Evolutionary conservation across 306 rosid genomes (phyloP), one percentile per base, ranked within the genome.

Genomic region (Rubus parviflorus): DNA sequence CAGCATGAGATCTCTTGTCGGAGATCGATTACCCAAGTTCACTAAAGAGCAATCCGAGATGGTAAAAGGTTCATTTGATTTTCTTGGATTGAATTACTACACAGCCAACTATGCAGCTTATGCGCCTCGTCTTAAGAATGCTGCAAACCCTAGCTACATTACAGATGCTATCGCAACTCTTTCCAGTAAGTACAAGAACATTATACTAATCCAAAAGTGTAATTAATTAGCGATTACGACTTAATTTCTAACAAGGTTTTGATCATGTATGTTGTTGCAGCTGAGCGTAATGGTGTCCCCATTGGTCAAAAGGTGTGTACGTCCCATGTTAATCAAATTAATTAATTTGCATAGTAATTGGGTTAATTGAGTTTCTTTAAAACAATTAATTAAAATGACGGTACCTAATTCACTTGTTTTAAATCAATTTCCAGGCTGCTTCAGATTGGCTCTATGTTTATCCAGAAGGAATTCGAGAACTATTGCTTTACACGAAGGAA

Each of bases 1-100:
- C 17, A 78, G 71, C 85, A 92, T 94, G 94, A 52, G 49, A 51
- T 69, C 85, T 42, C 77, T 82, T 9, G 87, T 88, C 12, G 90
- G 94, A 78, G 84, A 75, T 6, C 30, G 89, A 72, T 77, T 91
- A n/a, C 97, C 91, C 4, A 75, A 85, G 8, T 91, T 91, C 85
- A 83, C 92, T 0, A 14, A 75, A 79, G 79, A 87, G 23, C 77
- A 94, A 81, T 81, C 91, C 19, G 60, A 83, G 37, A 69, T 74
- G 25, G 74, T 91, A 5, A 82, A 54, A 40, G 92, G 88, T 19
- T 88, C 97, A 41, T 88, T 80, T 23, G 97, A 91, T 70, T 92
- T 89, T 61, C 70, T 92, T 58, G 93, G 95, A 13, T 16, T 92
- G 4, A 92, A 92, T 68, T 88, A 89, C 72, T 90, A 89, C 72